Evolutionary conservation across 139 green algal genomes (phyloP), one percentile per base, ranked within the genome.

Genomic region (Marvania coccoides): DNA sequence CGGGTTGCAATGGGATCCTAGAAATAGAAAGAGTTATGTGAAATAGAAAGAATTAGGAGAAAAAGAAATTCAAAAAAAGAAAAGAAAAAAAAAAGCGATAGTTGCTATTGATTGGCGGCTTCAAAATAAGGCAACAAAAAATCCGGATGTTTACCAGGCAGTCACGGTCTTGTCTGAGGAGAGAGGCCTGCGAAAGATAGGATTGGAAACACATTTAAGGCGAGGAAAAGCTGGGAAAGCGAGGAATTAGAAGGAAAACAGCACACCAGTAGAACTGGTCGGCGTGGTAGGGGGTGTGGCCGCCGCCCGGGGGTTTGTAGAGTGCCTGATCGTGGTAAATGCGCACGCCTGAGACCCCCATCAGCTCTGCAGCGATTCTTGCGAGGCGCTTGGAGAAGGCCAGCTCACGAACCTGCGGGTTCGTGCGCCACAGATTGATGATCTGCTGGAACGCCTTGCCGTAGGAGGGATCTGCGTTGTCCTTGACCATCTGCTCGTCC

Each of bases 281-380:
- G 40, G 47, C 61, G 63, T 75, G 69, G 58, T 61, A 75, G 28
- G 61, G 61, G 2, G 69, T 75, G 46, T 65, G 56, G 1, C 69
- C 69, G 3, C 61, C 69, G 33, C 63, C 48, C 1, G 69, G 60
- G 33, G 42, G 35, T 37, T 75, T 75, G 56, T 58, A 70, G 34
- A 75, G 56, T 0, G 69, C 69, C 26, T 75, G 69, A 42, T 75
- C 69, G 42, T 69, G 60, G 56, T 75, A 75, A 6, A 75, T 6
- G 5, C 69, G 46, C 26, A 75, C 69, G 3, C 61, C 69, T 10
- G 58, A 30, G 36, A 63, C 69, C 34, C 53, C 31, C 69, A 75
- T 46, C 28, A 75, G 61, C 28, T 64, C 47, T 47, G 69, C 69
- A 8, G 69, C 69, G 40, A 71, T 71, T 42, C 51, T 47, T 2